Conservation (phyloP, 2,329 filamentous ascomycete genomes). For the Aspergillus hiratsukae region DNA sequence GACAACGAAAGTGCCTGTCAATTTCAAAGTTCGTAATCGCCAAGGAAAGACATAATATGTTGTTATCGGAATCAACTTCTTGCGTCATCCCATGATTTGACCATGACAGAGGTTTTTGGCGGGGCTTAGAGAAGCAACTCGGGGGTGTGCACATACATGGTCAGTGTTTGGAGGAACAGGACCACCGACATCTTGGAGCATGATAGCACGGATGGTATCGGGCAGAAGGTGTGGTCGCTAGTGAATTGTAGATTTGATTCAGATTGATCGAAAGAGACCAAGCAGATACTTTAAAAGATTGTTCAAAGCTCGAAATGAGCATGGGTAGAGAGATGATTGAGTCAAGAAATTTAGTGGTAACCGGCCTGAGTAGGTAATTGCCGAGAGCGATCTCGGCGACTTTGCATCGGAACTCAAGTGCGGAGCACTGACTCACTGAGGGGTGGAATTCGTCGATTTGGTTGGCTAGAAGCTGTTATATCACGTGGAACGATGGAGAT, state of each 20-base stretch:
- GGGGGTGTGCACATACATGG: conserved; percentile 56
- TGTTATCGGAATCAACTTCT: not conserved
- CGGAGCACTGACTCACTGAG: not conserved
- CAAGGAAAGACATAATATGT: not conserved
- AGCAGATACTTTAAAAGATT: not conserved
- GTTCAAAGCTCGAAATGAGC: not conserved
- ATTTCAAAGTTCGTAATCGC: too few relatives aligned
- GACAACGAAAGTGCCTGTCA: not conserved
- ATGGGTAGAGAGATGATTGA: not conserved
- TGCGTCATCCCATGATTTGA: not conserved
- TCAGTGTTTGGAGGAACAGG: conserved; percentile 73
- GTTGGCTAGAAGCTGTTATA: not conserved
- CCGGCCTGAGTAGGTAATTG: not conserved
- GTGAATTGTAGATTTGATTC: not conserved
- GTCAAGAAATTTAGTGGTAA: not conserved
- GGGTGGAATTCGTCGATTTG: not conserved
- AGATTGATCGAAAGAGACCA: not conserved
- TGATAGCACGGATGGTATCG: conserved; percentile 15
- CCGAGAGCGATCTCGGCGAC: conserved; percentile 15
- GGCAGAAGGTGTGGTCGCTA: not conserved
- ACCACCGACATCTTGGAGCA: conserved; percentile 54
- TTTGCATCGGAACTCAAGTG: not conserved
- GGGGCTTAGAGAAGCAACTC: conserved; percentile 10
- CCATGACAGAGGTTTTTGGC: not conserved
- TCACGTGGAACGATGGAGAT: conserved; percentile 6